Percentiles rank a stretch among this genome's conserved stretches.
Conservation (phyloP, 1,284 basidiomycete species). For the Neonothopanus nambi region DNA sequence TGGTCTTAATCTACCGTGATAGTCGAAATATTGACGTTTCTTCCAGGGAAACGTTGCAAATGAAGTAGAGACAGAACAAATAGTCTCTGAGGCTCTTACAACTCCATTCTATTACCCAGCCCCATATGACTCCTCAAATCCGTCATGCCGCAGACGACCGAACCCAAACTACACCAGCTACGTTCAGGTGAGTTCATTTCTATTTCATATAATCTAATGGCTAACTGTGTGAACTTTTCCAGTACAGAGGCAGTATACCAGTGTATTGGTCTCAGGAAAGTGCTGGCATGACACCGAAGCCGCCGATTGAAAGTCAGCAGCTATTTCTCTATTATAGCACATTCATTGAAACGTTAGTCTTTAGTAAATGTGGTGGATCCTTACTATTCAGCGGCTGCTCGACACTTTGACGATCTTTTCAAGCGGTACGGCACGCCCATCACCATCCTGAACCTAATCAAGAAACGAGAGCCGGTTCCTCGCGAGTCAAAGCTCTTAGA, state of each 20-base stretch:
- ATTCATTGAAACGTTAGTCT: conserved; percentile 1
- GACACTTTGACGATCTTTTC: conserved; percentile 94
- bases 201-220: background rate
- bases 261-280: conserved; percentile 96
- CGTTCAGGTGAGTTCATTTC: conserved; percentile 63
- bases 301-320: conserved; percentile 89
- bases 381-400: conserved; percentile 90
- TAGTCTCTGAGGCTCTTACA: conserved; percentile 92
- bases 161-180: conserved; percentile 93
- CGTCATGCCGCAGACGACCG: conserved; percentile 47
- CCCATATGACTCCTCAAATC: conserved; percentile 29
- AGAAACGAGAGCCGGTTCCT: conserved; percentile 77
- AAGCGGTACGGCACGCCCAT: conserved; percentile 89
- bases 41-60: conserved; percentile 94
- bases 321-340: background rate
- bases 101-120: conserved; percentile 85
- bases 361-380: conserved; percentile 94
- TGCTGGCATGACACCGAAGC: conserved; percentile 87
- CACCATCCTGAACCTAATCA: conserved; percentile 96
- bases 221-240: background rate
- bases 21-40: conserved; percentile 2
- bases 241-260: conserved; percentile 95
- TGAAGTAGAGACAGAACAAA: conserved; percentile 99
- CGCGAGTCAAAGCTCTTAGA: conserved; percentile 92
- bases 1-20: background rate